These are phyloP conservation scores for Coemansia sp. DNA, from an alignment of 192 early-diverging fungal genomes.

Conservation along the genomic window DNA sequence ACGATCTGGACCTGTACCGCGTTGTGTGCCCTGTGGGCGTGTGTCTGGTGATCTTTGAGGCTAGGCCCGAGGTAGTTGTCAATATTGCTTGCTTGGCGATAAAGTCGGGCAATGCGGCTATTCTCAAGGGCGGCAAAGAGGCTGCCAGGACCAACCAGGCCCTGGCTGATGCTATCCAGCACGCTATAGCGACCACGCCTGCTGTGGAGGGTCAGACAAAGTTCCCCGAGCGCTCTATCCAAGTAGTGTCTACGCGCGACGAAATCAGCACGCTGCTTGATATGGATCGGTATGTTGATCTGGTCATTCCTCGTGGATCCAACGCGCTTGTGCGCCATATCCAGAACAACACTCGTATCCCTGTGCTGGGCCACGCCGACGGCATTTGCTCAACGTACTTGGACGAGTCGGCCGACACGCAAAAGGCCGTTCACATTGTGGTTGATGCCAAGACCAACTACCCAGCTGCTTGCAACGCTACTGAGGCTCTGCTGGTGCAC, in stretches of 20 bases:
- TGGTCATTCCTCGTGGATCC: slow-evolving; percentile 94
- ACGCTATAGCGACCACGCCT: slow-evolving; percentile 65
- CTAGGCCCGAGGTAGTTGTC: slow-evolving; percentile 97
- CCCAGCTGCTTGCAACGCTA: slow-evolving; percentile 94
- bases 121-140: slow-evolving; percentile 97
- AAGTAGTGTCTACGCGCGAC: slow-evolving; percentile 86
- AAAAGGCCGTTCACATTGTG: slow-evolving; percentile 73
- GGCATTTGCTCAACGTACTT: slow-evolving; percentile 92
- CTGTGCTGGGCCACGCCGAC: slow-evolving; percentile 99
- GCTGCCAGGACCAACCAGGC: slow-evolving; percentile 75
- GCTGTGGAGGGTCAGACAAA: slow-evolving; percentile 24
- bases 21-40: slow-evolving; percentile 94
- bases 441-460: slow-evolving; percentile 94
- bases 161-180: slow-evolving; percentile 72
- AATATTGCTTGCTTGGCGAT: slow-evolving; percentile 93
- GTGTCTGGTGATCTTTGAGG: slow-evolving; percentile 96
- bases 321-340: slow-evolving; percentile 89
- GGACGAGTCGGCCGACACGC: slow-evolving; percentile 77
- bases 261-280: slow-evolving; percentile 83
- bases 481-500: slow-evolving; percentile 92
- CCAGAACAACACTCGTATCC: slow-evolving; percentile 93
- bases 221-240: slow-evolving; percentile 73
- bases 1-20: slow-evolving; percentile 83
- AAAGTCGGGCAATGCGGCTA: slow-evolving; percentile 96
- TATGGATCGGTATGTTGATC: slow-evolving; percentile 89